These are phyloP conservation scores for Achaetomium macrosporum DNA, from an alignment of 2,329 filamentous ascomycete genomes.

Conservation along the genomic window DNA sequence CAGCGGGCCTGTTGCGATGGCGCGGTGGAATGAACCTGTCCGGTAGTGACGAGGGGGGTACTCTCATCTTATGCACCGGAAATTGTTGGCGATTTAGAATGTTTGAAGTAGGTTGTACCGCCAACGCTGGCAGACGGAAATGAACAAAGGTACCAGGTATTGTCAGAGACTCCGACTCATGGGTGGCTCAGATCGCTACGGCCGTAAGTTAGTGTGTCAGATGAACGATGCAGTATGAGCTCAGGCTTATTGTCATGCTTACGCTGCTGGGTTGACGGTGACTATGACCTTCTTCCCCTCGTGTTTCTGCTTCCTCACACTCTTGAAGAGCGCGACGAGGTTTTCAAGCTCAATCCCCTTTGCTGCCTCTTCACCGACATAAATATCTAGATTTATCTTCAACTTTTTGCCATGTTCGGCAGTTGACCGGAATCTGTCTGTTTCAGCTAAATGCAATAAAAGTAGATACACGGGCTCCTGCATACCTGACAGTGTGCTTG, in stretches of 20 bases:
- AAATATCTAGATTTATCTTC: conserved; percentile 34
- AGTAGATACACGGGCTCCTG: neutral
- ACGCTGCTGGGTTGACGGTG: conserved; percentile 6
- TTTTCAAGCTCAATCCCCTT: conserved; percentile 31
- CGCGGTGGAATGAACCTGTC: neutral
- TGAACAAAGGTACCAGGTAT: neutral
- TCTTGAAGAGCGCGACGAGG: conserved; percentile 32
- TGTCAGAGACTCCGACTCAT: neutral
- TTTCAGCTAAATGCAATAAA: neutral
- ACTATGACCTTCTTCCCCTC: conserved; percentile 30
- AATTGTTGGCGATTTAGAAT: neutral
- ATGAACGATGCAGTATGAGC: neutral
- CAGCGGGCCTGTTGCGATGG: neutral
- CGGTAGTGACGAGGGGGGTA: neutral
- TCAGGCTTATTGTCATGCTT: neutral
- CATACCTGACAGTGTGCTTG: conserved; percentile 36
- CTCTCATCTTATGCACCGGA: neutral
- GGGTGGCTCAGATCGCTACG: neutral
- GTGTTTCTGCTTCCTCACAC: conserved; percentile 30
- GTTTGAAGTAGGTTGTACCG: neutral
- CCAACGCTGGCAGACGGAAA: neutral
- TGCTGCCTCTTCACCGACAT: conserved; percentile 27
- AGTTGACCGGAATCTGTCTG: conserved; percentile 21
- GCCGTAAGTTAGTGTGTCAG: neutral
- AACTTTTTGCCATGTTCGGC: conserved; percentile 31